Base-by-base conservation (phyloP, 2,329 filamentous ascomycete genomes). In the Fusarium hostae region DNA sequence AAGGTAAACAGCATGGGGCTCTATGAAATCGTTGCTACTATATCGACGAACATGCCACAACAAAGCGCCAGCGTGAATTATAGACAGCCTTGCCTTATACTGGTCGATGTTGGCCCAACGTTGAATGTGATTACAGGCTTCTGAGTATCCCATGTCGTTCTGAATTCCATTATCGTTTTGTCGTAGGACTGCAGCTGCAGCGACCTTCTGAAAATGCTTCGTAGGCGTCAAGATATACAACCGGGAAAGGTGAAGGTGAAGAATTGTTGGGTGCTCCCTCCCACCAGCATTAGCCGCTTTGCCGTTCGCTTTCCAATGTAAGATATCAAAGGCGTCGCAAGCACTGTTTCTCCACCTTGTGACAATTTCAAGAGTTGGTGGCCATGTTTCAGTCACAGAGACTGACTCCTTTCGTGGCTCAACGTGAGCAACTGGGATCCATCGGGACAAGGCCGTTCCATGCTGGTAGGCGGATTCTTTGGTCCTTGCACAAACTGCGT, bases 321-420 rank as follows among this genome's bases (percentile, higher is more conserved):
- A n/a, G 11, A 73, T 68, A 51, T 73, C 67, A 28, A 73, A 56
- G 24, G 57, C 61, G 32, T 73, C 71, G 3, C 71, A 73, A 6
- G 71, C 67, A 40, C 71, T 73, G 9, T 73, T 73, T 40, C 70
- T 68, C 71, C 71, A 73, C 22, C 65, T 60, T 16, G 70, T 68
- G 18, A 73, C 39, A n/a, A 71, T 64, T 13, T 59, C 52, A 6
- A 66, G 34, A 16, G 26, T 51, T 37, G 71, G 71, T 16, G 70
- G 70, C 71, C 70, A 73, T 5, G 59, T 59, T 35, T 73, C 59
- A 18, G 28, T n/a, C 15, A 61, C 41, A 41, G 34, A 47, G 15
- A 45, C 45, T 13, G 47, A 43, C 26, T 48, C 37, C 12, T 54
- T 56, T 8, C 66, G 68, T 13, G 67, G 24, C 35, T 71, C 55